These are phyloP conservation scores for Citrus glauca DNA, from an alignment of 345 rosid genomes.

Conservation along the genomic window DNA sequence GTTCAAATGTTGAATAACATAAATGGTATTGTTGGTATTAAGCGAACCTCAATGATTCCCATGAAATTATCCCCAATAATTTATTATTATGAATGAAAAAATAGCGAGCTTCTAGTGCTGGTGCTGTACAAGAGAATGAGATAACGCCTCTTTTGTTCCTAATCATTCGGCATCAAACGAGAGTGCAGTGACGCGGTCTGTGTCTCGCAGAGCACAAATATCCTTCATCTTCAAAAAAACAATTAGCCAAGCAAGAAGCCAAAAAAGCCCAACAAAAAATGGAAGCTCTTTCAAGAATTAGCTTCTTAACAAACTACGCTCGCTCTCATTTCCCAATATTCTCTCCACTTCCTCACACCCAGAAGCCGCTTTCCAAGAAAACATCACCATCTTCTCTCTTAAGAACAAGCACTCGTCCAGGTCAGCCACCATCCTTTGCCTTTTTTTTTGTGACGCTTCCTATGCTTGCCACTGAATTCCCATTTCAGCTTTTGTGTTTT, in stretches of 20 bases:
- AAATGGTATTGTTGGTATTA: too few species aligned
- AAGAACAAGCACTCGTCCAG: conserved; percentile 49
- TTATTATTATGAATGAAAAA: too few species aligned
- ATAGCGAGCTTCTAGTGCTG: too few species aligned
- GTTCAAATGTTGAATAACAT: too few species aligned
- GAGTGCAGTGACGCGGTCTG: not conserved
- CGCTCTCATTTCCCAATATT: conserved; percentile 22
- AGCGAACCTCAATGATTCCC: too few species aligned
- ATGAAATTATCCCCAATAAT: too few species aligned
- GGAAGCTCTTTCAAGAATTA: conserved; percentile 51
- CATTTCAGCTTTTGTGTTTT: not conserved
- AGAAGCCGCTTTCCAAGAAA: conserved; percentile 24
- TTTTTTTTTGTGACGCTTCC: not conserved
- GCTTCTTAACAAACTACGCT: conserved; percentile 37
- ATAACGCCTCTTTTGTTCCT: not conserved
- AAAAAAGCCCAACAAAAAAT: conserved; percentile 34
- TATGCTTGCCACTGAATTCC: not conserved
- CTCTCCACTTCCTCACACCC: conserved; percentile 24
- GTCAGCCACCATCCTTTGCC: conserved; percentile 19
- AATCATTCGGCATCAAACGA: not conserved
- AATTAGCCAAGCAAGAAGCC: not conserved
- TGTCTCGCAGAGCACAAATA: not conserved
- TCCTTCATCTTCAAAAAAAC: not conserved
- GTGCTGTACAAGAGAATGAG: not conserved
- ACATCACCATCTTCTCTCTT: conserved; percentile 23